Base-by-base conservation (phyloP, 441 rosid genomes). In the Bruguiera hainesii region DNA sequence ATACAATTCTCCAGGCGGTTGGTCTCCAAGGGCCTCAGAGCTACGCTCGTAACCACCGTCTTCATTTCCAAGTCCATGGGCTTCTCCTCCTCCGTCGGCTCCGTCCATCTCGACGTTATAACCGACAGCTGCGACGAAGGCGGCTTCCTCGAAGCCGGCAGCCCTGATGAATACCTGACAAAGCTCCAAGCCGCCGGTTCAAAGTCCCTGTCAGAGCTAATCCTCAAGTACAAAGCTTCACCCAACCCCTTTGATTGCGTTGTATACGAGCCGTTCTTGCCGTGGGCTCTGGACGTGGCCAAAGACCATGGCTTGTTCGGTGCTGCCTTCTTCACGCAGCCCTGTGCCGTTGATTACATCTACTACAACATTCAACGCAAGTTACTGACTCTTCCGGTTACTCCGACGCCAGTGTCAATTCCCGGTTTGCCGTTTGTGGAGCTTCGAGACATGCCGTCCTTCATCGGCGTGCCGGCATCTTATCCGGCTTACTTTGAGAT, bases 401-500 rank as follows among this genome's bases (percentile, higher is more conserved):
- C 57, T 21, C 15, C 51, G 6, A 53, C 61, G 18, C 69, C 69
- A 4, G 35, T 66, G 49, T 55, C 20, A 10, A 25, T 72, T n/a
- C 58, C 70, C 0, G 73, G 79, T 1, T 31, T 72, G 57, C 79
- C 79, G 11, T 21, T 50, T 30, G 80, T 90, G 46, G 81, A 85
- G 79, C 76, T 66, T 6, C 67, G 65, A 52, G 96, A 92, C 73
- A 60, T 87, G 82, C 98, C 96, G 6, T 78, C 89, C 1, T 84
- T 84, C 56, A 20, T 86, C 5, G 66, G 50, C 11, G 78, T 62
- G 18, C 67, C 81, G 0, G 88, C 79, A 0, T 78, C 87, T 0
- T 86, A 88, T 65, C 88, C 86, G 0, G 89, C 86, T 57, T 83
- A 80, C 79, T 69, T 83, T 9, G 72, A 81, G 70, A 55, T 84